Percentiles rank a stretch among this genome's conserved stretches.
Evolutionary conservation across 1,284 basidiomycete genomes (phyloP).

Genomic region (Phlebopus sp.): DNA sequence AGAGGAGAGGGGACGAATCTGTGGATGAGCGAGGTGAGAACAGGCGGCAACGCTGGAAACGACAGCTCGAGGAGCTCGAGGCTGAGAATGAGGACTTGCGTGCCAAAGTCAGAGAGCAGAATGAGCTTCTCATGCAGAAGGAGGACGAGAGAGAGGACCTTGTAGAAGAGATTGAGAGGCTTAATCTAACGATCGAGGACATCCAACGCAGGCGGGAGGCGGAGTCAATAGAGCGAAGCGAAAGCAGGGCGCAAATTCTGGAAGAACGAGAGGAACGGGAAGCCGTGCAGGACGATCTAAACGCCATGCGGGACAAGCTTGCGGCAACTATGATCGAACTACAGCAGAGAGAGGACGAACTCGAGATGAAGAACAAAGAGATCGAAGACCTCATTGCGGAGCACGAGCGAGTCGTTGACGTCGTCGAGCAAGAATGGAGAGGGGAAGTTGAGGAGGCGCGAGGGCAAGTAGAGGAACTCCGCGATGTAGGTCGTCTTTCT

Average conservation of each 20-base stretch:
- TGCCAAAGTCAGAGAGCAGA: constrained; percentile 57
- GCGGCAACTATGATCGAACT: constrained; percentile 78
- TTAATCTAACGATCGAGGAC: constrained; percentile 69
- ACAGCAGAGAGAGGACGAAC: constrained; percentile 78
- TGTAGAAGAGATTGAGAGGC: constrained; percentile 57
- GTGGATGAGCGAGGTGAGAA: constrained; percentile 37
- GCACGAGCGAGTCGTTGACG: constrained; percentile 64
- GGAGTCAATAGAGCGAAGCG: constrained; percentile 62
- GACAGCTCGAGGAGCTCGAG: constrained; percentile 57
- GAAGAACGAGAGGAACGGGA: constrained; percentile 71
- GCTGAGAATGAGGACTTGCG: constrained; percentile 64
- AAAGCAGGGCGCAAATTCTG: constrained; percentile 64
- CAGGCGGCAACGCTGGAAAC: constrained; percentile 40
- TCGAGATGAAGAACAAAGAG: constrained; percentile 71
- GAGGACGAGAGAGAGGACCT: constrained; percentile 75
- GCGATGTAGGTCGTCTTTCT: constrained; percentile 53
- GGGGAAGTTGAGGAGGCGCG: constrained; percentile 73
- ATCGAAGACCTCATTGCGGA: constrained; percentile 67
- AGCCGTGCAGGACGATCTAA: constrained; percentile 70
- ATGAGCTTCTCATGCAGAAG: constrained; percentile 49
- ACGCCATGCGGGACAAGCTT: constrained; percentile 69
- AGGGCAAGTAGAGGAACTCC: constrained; percentile 68
- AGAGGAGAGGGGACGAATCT: constrained; percentile 46
- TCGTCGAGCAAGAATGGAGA: constrained; percentile 74
- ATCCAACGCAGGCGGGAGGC: constrained; percentile 57